phyloP scores from a whole-genome alignment of 2,329 filamentous ascomycete species.

The Plectosphaerella cucumerina region DNA sequence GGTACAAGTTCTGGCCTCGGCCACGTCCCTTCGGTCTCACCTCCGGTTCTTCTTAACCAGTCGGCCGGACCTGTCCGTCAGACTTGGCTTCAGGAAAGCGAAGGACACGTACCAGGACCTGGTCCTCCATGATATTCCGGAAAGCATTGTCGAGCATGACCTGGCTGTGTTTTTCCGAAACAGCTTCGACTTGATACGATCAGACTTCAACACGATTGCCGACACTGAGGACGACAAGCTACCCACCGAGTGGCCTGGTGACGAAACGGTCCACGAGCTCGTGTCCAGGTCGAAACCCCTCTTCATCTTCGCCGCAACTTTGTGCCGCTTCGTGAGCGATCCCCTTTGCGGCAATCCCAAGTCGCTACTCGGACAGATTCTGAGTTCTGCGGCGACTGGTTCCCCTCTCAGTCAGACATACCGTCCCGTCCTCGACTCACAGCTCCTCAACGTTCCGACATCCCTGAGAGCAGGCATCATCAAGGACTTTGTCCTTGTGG shows the following conservation, averaged over 20 bases:
- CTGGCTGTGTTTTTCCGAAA: constrained; percentile 27
- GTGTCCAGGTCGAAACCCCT: constrained; percentile 23
- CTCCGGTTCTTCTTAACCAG: constrained; percentile 33
- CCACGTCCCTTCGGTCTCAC: constrained; percentile 8
- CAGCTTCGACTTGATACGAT: constrained; percentile 22
- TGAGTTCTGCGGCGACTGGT: constrained; percentile 9
- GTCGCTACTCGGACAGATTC: constrained; percentile 16
- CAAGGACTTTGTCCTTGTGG: constrained; percentile 20
- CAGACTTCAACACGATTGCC: constrained; percentile 18
- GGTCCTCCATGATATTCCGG: constrained; percentile 29
- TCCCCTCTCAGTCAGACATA: constrained; percentile 13
- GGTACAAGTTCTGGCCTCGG: constrained; percentile 20
- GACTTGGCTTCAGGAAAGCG: constrained; percentile 27
- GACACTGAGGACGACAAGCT: not conserved
- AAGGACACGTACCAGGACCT: constrained; percentile 22
- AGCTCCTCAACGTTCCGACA: not conserved
- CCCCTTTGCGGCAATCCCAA: constrained; percentile 13
- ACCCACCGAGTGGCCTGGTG: constrained; percentile 22
- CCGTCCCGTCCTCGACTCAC: constrained; percentile 11
- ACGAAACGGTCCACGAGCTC: not conserved
- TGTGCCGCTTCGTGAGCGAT: constrained; percentile 21
- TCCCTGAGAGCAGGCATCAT: constrained; percentile 6
- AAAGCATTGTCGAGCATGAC: constrained; percentile 26
- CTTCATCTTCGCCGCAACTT: constrained; percentile 29
- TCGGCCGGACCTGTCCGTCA: constrained; percentile 33